phyloP scores from a whole-genome alignment of 257 asterid genomes.

The Oldenlandia corymbosa region DNA sequence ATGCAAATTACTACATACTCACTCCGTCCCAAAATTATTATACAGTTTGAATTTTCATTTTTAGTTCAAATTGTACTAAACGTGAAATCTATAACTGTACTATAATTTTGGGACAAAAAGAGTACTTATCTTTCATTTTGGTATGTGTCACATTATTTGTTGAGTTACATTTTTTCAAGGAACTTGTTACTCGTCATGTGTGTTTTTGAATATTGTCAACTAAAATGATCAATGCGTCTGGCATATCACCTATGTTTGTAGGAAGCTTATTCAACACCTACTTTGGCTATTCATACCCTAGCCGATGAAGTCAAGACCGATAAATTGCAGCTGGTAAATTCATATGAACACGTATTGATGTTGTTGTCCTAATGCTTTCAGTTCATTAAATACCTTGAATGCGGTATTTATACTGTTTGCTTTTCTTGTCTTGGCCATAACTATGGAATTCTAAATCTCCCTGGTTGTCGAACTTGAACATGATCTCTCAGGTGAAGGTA shows the following conservation, averaged over 20 bases:
- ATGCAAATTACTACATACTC: no score
- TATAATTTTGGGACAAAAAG: no score
- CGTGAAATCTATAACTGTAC: no score
- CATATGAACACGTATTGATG: not conserved
- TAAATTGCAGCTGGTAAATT: slow-evolving; percentile 39
- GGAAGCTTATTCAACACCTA: slow-evolving; percentile 67
- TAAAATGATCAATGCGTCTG: no score
- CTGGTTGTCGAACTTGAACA: slow-evolving; percentile 8
- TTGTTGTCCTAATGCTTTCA: not conserved
- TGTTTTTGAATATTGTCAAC: no score
- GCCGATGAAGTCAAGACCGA: slow-evolving; percentile 25
- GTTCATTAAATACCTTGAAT: no score
- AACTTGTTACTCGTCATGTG: no score
- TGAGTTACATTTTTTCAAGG: no score
- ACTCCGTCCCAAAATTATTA: no score
- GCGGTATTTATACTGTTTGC: slow-evolving; percentile 22
- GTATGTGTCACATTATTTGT: no score
- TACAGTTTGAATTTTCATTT: not conserved
- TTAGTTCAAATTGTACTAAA: no score
- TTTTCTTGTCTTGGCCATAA: slow-evolving; percentile 10
- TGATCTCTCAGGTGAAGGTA: slow-evolving; percentile 58
- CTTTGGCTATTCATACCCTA: slow-evolving; percentile 43
- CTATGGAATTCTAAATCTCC: slow-evolving; percentile 7
- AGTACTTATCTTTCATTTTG: no score
- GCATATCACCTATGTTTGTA: slow-evolving; percentile 29